Conservation (phyloP, 805 yeast genomes). For the Starmerella etchellsii region DNA sequence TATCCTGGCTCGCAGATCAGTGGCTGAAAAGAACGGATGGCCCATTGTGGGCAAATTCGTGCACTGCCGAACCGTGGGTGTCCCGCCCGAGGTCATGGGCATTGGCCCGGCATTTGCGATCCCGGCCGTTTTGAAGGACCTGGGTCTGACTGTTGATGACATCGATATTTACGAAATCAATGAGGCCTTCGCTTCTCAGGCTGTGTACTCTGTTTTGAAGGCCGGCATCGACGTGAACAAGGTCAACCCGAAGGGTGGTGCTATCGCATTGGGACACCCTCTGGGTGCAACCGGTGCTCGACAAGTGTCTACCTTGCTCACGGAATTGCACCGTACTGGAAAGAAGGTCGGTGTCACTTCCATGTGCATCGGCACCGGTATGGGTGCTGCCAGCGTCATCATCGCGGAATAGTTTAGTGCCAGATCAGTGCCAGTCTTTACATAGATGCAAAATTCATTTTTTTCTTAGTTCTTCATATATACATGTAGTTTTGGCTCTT, state of each 20-base stretch:
- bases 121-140: constrained; percentile 60
- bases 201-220: constrained; percentile 56
- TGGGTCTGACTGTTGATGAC: constrained; percentile 49
- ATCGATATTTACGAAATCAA: constrained; percentile 73
- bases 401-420: constrained; percentile 70
- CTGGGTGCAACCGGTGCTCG: constrained; percentile 85
- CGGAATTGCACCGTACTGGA: constrained; percentile 59
- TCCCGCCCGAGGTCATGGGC: constrained; percentile 96
- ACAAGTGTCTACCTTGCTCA: constrained; percentile 76
- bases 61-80: constrained; percentile 73
- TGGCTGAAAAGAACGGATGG: constrained; percentile 61
- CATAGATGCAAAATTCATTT: too few species aligned
- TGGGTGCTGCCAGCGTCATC: constrained; percentile 92
- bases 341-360: constrained; percentile 76
- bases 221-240: constrained; percentile 44
- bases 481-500: too few species aligned
- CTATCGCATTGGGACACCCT: constrained; percentile 94
- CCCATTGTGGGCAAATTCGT: constrained; percentile 71
- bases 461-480: too few species aligned
- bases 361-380: constrained; percentile 97
- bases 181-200: constrained; percentile 96
- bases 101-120: constrained; percentile 95
- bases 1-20: constrained; percentile 67
- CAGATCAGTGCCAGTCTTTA: too few species aligned
- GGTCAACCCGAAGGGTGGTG: constrained; percentile 91